A percentile compares a stretch with the other conserved stretches of the same genome.
Evolutionary conservation across 2,329 filamentous ascomycete genomes (phyloP).

Genomic region (Paracoccidioides lutzii): DNA sequence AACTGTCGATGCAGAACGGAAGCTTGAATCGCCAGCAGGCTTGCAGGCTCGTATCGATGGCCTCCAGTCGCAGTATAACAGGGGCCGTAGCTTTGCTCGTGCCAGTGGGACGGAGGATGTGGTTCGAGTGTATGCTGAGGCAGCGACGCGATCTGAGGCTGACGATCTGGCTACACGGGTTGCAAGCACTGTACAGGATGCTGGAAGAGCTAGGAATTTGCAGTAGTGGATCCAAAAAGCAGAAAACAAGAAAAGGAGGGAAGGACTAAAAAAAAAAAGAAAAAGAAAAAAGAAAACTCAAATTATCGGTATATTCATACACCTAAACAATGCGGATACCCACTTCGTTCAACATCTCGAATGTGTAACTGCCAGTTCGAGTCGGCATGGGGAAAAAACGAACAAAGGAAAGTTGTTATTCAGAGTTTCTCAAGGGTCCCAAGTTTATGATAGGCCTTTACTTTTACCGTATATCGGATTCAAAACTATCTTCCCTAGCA

Average conservation of each 20-base stretch:
- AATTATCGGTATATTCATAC: not conserved
- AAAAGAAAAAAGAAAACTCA: not conserved
- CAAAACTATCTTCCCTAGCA: too few species aligned
- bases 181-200: slow-evolving; percentile 56
- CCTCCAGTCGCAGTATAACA: slow-evolving; percentile 78
- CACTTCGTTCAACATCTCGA: not conserved
- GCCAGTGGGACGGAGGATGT: slow-evolving; percentile 94
- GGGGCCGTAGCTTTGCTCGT: slow-evolving; percentile 78
- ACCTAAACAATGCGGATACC: not conserved
- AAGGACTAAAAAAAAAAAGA: not conserved
- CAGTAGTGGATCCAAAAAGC: not conserved
- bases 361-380: not conserved
- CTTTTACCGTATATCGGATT: too few species aligned
- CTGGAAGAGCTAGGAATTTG: slow-evolving; percentile 17
- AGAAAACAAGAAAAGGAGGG: not conserved
- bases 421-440: too few species aligned
- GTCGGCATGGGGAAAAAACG: not conserved
- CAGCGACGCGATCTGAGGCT: slow-evolving; percentile 74
- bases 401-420: not conserved
- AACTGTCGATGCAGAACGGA: slow-evolving; percentile 83
- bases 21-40: slow-evolving; percentile 64
- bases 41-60: slow-evolving; percentile 78
- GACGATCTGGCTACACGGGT: slow-evolving; percentile 83
- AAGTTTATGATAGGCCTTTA: too few species aligned
- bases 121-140: slow-evolving; percentile 90